Evolutionary conservation across 179 eudicot genomes (phyloP), one percentile per base, ranked within the genome.

Genomic region (Carnegiea gigantea): DNA sequence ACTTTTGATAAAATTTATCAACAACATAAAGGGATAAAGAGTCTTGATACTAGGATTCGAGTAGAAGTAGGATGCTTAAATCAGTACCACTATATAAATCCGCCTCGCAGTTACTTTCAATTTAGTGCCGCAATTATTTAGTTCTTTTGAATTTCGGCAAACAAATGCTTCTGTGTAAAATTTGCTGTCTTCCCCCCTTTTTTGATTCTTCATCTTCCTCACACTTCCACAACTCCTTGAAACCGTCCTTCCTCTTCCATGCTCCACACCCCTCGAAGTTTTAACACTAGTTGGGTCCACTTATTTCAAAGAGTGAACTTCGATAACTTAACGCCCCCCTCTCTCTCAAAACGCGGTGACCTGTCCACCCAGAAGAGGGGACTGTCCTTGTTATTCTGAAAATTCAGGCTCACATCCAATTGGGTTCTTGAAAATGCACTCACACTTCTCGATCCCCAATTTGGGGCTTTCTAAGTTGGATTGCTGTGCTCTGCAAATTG

Each of bases 381-480:
- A 77, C 92, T 93, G 36, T 91, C 98, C 40, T 89, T 82, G 80
- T 87, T 92, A 78, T 91, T 91, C 77, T 78, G 82, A 62, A 90
- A 93, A 18, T 88, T 93, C 14, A 88, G 72, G 65, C 83, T 62
- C 54, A 82, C 70, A 75, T 88, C 92, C 53, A 77, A 51, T 28
- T 87, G 83, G 74, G 85, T 73, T 70, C 98, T 80, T 13, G 95
- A 83, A 74, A 86, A 79, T n/a, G 93, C 86, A 74, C 88, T 91
- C 46, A 93, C 95, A 82, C 98, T 93, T 51, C 82, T 88, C 10
- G 98, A 93, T 85, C 98, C 86, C 80, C 90, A 85, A 3, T 78
- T 77, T 0, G 84, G 86, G 9, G 57, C 75, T 30, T 82, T 84
- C 81, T 82, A 87, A 36, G 82, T 73, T 40, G 86, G 14, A 49